Evolutionary conservation across 495 filamentous ascomycete species (phyloP), one percentile per base, ranked within the genome.

Genomic region (Podospora fimiseda): DNA sequence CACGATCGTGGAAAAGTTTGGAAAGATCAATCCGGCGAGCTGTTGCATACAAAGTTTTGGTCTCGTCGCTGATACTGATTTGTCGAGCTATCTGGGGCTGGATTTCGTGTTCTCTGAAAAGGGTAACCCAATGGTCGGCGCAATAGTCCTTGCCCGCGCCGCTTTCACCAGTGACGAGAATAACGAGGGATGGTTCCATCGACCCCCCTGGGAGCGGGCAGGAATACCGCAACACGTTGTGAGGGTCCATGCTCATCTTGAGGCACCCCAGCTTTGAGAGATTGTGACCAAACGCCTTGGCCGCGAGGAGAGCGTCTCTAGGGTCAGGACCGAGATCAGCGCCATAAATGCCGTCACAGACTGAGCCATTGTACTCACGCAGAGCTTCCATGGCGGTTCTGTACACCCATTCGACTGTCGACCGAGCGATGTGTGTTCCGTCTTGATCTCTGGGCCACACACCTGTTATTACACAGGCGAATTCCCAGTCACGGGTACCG

Each of bases 261-360:
- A 85, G 74, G 64, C 66, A 66, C 44, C 70, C 70, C 3, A 84
- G 66, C n/a, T 74, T 77, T 18, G 61, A 60, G 22, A 49, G 56
- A 60, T 84, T 84, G 11, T 65, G 68, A 44, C 80, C 81, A 71
- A 85, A 85, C 46, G 80, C 81, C 58, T 66, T 76, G 30, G 61
- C 58, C 20, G 78, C 77, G 43, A 86, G 71, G 15, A 46, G 52
- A 4, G 66, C 57, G 56, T 86, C 81, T 71, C 80, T 61, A 6
- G 82, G 80, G 57, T 84, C 81, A 7, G 80, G 81, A 20, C 81
- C 81, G 30, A 84, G 79, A 61, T 84, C 82, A 27, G 82, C 79
- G 46, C 76, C 68, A 60, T 84, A 84, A 40, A 65, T 74, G 67
- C 81, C 81, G 46, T 56, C 61, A 55, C 77, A 74, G 33, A 78